Conservation (phyloP, 2,329 filamentous ascomycete species). For the Podosphaera fusca region DNA sequence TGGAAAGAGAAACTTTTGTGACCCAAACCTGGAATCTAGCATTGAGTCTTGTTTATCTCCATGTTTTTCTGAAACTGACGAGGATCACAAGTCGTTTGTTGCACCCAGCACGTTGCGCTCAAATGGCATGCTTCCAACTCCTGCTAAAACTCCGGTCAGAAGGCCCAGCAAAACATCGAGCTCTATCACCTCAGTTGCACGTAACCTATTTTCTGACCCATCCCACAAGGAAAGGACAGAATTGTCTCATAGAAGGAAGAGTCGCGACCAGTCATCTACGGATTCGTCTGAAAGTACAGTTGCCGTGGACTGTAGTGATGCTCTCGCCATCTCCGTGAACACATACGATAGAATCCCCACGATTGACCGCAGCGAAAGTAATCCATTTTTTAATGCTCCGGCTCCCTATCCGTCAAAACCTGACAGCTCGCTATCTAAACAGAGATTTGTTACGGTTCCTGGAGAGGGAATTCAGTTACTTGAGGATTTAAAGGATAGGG, state of each 20-base stretch:
- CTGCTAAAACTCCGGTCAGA: constrained; percentile 50
- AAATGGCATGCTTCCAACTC: constrained; percentile 46
- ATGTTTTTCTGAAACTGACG: background rate
- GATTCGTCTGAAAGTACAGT: background rate
- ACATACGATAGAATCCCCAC: constrained; percentile 55
- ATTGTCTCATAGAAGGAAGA: constrained; percentile 34
- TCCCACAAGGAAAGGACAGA: constrained; percentile 26
- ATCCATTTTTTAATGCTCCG: constrained; percentile 42
- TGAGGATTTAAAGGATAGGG: constrained; percentile 36
- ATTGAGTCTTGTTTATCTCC: background rate
- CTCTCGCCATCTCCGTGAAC: constrained; percentile 51
- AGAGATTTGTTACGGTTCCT: constrained; percentile 25
- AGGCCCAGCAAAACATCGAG: constrained; percentile 25
- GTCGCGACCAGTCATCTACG: constrained; percentile 18
- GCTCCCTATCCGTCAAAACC: constrained; percentile 20
- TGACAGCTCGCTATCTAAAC: constrained; percentile 28
- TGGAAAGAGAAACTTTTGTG: constrained; percentile 24
- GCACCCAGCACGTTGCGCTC: constrained; percentile 8
- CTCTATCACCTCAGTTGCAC: constrained; percentile 30
- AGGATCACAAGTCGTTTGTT: constrained; percentile 20
- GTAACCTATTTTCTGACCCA: constrained; percentile 33
- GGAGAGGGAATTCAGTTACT: constrained; percentile 26
- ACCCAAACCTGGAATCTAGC: constrained; percentile 21
- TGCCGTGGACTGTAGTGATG: background rate
- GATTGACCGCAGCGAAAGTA: constrained; percentile 39